Evolutionary conservation across 106 monocot genomes (phyloP), one percentile per base, ranked within the genome.

Genomic region (Dendrobium nobile): DNA sequence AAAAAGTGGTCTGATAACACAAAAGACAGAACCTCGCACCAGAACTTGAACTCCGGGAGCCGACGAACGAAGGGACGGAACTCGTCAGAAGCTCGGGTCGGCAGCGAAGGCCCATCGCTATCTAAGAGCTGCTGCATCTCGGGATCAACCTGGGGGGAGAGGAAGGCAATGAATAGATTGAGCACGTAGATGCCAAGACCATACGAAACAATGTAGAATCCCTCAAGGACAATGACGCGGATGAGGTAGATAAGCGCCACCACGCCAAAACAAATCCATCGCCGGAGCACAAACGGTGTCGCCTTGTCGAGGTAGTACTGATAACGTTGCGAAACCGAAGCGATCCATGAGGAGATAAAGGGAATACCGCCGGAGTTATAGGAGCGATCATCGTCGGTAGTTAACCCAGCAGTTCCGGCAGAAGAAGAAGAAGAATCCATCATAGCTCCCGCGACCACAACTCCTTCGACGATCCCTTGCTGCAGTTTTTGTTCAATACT

Each of bases 1-100:
- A 51, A 43, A 44, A 75, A 75, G 43, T 18, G 1, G 24, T 24
- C 3, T 26, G 27, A 76, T 37, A 5, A 55, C 19, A 77, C 41
- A 16, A 64, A 51, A 33, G 44, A 64, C 7, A 27, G 54, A 33
- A 51, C 3, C 18, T 20, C 88, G 75, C 73, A 95, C 95, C 96
- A 96, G 84, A 96, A 96, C 78, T 96, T 93, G 82, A 96, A 96
- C 81, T 96, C 96, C 8, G 93, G 96, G 22, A 96, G 90, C 45
- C 93, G 89, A 54, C 96, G 79, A 22, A 96, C 88, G 78, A 96
- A 96, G 17, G 96, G 96, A 24, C 93, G 91, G 83, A 88, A 96
- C 85, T 96, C 96, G 37, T 93, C 96, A 31, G 96, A 79, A 0
- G 93, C 78, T 44, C 79, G 87, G 18, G 85, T 89, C 47, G 96